These are phyloP conservation scores for Voacanga thouarsii DNA, from an alignment of 257 asterid species.

Conservation along the genomic window DNA sequence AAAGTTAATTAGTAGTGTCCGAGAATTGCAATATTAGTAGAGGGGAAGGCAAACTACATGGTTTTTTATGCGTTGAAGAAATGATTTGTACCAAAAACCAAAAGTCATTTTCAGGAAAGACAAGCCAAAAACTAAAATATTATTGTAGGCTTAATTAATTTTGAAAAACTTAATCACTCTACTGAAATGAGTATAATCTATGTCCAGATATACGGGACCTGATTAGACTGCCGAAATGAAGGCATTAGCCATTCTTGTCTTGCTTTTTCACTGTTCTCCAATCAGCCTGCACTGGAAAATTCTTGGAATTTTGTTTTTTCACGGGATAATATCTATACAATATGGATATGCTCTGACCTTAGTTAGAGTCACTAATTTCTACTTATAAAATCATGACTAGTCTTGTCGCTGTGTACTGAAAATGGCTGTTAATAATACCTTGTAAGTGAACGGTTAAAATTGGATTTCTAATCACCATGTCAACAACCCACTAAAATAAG, in stretches of 20 bases:
- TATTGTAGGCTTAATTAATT: neutral
- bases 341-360: neutral
- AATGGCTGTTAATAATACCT: neutral
- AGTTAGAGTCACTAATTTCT: too few relatives aligned
- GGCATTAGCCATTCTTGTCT: conserved; percentile 6
- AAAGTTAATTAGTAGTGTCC: neutral
- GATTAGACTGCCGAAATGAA: neutral
- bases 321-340: neutral
- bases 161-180: neutral
- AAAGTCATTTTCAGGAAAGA: neutral
- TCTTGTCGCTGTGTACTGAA: neutral
- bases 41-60: too few relatives aligned
- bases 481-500: neutral
- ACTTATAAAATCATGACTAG: too few relatives aligned
- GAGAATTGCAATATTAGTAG: too few relatives aligned
- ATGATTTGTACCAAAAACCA: neutral
- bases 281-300: neutral
- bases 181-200: neutral
- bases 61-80: neutral
- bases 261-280: neutral
- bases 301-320: neutral
- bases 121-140: neutral
- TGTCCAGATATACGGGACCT: neutral
- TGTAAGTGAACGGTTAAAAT: neutral
- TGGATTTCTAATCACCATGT: neutral